Evolutionary conservation across 371 early-diverging fungal genomes (phyloP).

Genomic region (Apophysomyces sp.): DNA sequence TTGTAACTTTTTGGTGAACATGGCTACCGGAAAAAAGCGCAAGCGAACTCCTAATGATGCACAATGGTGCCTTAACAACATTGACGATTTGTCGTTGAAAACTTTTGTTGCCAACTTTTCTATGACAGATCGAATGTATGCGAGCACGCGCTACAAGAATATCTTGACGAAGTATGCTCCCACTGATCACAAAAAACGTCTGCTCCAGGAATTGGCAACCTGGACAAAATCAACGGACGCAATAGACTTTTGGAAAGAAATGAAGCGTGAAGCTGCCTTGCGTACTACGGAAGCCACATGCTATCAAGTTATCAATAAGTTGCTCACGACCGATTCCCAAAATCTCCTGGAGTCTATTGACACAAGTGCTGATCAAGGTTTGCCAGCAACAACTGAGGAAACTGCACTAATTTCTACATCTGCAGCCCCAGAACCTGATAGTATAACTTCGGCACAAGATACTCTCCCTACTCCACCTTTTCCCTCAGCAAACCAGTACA

Average conservation of each 20-base stretch:
- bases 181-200: constrained; percentile 6
- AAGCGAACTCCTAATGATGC: constrained; percentile 8
- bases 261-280: constrained; percentile 9
- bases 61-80: constrained; percentile 8
- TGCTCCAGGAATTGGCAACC: constrained; percentile 5
- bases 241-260: constrained; percentile 8
- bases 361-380: constrained; percentile 4
- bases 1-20: too few relatives aligned
- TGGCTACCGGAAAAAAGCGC: constrained; percentile 9
- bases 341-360: constrained; percentile 8
- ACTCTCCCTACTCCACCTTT: constrained; percentile 4
- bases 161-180: constrained; percentile 8
- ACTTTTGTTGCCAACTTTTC: constrained; percentile 4
- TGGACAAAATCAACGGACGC: constrained; percentile 9
- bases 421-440: constrained; percentile 3
- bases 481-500: constrained; percentile 6
- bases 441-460: not conserved
- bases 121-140: constrained; percentile 6
- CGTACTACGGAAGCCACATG: constrained; percentile 1
- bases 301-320: constrained; percentile 7
- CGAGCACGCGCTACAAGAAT: constrained; percentile 8
- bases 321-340: constrained; percentile 8
- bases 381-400: constrained; percentile 1
- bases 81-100: constrained; percentile 1
- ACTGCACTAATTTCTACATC: constrained; percentile 2